Base-by-base conservation (phyloP, 371 early-diverging fungal genomes). In the Syncephalastrum racemosum region DNA sequence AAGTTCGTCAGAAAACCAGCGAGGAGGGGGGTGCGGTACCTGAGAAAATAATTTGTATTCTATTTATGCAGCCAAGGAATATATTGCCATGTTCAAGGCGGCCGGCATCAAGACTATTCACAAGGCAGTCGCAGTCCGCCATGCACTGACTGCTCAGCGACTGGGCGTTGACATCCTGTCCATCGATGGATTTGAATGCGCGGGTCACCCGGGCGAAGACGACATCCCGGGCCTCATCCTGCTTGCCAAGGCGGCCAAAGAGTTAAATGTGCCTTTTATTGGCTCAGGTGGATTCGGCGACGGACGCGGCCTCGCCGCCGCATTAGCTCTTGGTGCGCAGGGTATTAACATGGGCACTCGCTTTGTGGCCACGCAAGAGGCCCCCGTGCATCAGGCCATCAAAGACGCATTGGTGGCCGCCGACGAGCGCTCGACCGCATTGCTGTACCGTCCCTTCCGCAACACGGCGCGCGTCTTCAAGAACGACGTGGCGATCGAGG, bases 191-290 rank as follows among this genome's bases (percentile, higher is more conserved):
- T 88, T 85, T 64, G 90, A 91, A 67, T 91, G 91, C 71, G 91
- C 90, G 50, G 91, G 91, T 31, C 91, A 91, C 62, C 91, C 91
- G 18, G 91, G 91, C 42, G 91, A 91, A 71, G 90, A 91, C 58
- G 91, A 90, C 70, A 75, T 91, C 45, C 77, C 83, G 50, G 87
- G 82, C 16, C 64, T 91, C 57, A 81, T 90, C 27, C 67, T 91
- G 16, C 77, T 91, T 39, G 88, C 88, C 36, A 85, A 87, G 59
- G 80, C 90, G 6, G 85, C 87, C 48, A 83, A 77, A 60, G 64
- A 66, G 4, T 76, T 91, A 39, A 71, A 68, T 24, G 70, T 90
- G 40, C 88, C 89, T 14, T 84, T 86, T 50, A 62, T 93, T 58
- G 91, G 91, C 2, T 89, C 90, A 1, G 93, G 93, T 16, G 93